Evolutionary conservation across 345 rosid species (phyloP).

Genomic region (Fremontodendron californicum): DNA sequence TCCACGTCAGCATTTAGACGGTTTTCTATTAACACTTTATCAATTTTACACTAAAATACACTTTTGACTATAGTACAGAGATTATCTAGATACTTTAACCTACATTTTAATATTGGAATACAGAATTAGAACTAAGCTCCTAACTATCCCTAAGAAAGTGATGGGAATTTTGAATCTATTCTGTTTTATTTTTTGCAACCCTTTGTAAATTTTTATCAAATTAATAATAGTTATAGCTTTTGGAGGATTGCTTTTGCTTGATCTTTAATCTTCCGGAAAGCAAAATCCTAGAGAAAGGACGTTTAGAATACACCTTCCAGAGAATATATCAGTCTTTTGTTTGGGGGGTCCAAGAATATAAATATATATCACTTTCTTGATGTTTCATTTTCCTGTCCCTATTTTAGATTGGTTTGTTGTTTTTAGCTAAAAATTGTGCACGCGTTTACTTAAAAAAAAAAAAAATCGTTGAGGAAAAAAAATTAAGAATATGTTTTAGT

Average conservation of each 20-base stretch:
- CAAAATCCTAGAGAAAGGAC: not conserved
- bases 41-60: too few species aligned
- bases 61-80: too few species aligned
- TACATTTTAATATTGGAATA: not conserved
- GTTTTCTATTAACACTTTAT: too few species aligned
- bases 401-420: not conserved
- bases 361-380: not conserved
- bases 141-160: slow-evolving; percentile 13
- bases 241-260: not conserved
- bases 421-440: not conserved
- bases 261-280: not conserved
- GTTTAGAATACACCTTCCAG: not conserved
- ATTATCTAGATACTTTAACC: too few species aligned
- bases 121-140: slow-evolving; percentile 14
- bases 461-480: too few species aligned
- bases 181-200: slow-evolving; percentile 14
- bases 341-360: not conserved
- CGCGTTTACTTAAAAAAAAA: not conserved
- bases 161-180: slow-evolving; percentile 32
- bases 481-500: too few species aligned
- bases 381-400: not conserved
- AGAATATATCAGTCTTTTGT: not conserved
- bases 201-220: not conserved
- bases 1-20: too few species aligned
- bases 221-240: not conserved